phyloP scores from a whole-genome alignment of 148 eudicot species.

The Silene latifolia region DNA sequence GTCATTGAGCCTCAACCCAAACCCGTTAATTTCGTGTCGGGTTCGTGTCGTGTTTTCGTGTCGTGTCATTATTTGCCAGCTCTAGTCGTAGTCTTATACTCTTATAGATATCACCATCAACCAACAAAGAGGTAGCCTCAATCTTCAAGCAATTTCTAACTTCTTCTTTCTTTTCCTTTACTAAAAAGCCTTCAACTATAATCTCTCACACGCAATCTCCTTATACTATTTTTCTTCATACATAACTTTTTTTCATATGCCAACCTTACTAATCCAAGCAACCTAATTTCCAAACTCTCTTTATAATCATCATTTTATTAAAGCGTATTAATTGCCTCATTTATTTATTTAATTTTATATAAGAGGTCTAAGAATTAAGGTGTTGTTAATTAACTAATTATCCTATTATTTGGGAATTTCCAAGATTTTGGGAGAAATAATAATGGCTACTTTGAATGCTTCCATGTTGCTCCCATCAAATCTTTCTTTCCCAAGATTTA shows the following conservation, averaged over 20 bases:
- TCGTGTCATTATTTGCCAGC: too few species aligned
- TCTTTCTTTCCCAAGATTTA: slow-evolving; percentile 29
- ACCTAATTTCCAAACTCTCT: background rate
- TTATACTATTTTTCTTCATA: background rate
- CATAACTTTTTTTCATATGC: background rate
- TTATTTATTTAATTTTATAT: too few species aligned
- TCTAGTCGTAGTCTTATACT: too few species aligned
- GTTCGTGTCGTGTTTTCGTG: too few species aligned
- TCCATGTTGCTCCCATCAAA: slow-evolving; percentile 51
- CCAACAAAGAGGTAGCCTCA: background rate
- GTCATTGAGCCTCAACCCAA: too few species aligned
- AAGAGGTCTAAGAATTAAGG: too few species aligned
- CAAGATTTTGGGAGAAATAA: background rate
- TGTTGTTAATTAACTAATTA: too few species aligned
- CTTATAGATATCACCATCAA: background rate
- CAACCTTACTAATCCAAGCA: background rate
- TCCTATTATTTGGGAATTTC: background rate
- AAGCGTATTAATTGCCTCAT: background rate
- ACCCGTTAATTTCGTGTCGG: too few species aligned
- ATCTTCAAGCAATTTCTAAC: slow-evolving; percentile 24
- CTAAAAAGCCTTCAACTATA: background rate
- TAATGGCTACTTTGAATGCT: slow-evolving; percentile 54
- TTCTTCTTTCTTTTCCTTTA: background rate
- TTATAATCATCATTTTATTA: too few species aligned
- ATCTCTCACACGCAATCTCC: background rate